Evolutionary conservation across 306 rosid species (phyloP).

Genomic region (Prunus davidiana): DNA sequence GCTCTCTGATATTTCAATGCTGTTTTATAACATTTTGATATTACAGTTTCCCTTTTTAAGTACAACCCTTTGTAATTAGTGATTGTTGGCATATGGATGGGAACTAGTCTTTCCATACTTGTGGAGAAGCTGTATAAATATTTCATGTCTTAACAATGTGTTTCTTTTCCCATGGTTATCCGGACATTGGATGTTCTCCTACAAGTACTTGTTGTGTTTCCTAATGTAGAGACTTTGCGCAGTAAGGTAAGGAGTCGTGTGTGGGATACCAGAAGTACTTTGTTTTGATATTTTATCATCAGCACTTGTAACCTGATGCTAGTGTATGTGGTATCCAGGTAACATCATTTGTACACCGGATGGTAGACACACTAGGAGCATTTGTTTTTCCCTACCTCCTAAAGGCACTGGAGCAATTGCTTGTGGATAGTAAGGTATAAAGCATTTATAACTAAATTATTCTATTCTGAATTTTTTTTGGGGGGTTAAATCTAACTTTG

Average conservation of each 20-base stretch:
- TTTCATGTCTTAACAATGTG: not conserved
- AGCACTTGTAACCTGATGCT: constrained; percentile 25
- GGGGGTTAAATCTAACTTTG: not conserved
- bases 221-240: constrained; percentile 67
- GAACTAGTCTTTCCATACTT: not conserved
- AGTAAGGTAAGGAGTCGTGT: constrained; percentile 48
- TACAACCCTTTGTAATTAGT: not conserved
- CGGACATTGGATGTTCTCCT: constrained; percentile 94
- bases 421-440: constrained; percentile 79
- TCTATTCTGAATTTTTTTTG: not conserved
- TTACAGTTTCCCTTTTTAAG: not conserved
- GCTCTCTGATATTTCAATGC: not conserved
- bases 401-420: constrained; percentile 83
- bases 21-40: not conserved
- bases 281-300: constrained; percentile 5
- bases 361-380: constrained; percentile 90
- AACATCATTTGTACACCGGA: constrained; percentile 91
- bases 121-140: not conserved
- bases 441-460: constrained; percentile 1
- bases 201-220: constrained; percentile 80
- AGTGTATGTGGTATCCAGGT: constrained; percentile 46
- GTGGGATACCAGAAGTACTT: constrained; percentile 8
- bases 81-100: not conserved
- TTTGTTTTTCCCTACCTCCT: constrained; percentile 92
- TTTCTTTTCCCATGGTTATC: constrained; percentile 1